Conservation (phyloP, 768 basidiomycete species). For the Mycena maculata region DNA sequence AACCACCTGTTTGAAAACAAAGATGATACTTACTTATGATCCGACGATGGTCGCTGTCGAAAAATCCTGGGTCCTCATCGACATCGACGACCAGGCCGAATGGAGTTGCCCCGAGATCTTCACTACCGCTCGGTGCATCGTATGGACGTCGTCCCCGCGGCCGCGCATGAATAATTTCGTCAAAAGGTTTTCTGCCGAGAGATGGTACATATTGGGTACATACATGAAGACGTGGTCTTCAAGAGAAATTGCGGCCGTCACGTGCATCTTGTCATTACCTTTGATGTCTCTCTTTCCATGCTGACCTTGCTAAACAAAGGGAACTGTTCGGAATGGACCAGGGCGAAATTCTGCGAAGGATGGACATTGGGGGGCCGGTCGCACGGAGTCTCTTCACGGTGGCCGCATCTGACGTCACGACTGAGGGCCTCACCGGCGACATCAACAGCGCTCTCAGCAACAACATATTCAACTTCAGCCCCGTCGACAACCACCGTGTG, state of each 20-base stretch:
- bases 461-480: constrained; percentile 9
- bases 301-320: constrained; percentile 17
- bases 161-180: constrained; percentile 6
- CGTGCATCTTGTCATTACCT: constrained; percentile 2
- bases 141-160: constrained; percentile 18
- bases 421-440: neutral
- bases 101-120: constrained; percentile 3
- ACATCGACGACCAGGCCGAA: constrained; percentile 14
- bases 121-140: constrained; percentile 6
- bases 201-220: too few species aligned
- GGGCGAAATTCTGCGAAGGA: neutral
- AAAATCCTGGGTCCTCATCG: constrained; percentile 23
- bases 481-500: neutral
- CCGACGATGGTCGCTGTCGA: too few species aligned
- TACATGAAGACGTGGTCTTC: constrained; percentile 23
- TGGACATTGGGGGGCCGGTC: constrained; percentile 13
- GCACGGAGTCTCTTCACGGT: constrained; percentile 14
- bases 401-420: constrained; percentile 7
- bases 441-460: neutral
- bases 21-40: too few species aligned
- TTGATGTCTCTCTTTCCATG: neutral
- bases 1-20: too few species aligned
- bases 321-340: constrained; percentile 7
- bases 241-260: constrained; percentile 14
- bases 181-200: constrained; percentile 1